Evolutionary conservation across 257 asterid species (phyloP).

Genomic region (Solanum virginianum): DNA sequence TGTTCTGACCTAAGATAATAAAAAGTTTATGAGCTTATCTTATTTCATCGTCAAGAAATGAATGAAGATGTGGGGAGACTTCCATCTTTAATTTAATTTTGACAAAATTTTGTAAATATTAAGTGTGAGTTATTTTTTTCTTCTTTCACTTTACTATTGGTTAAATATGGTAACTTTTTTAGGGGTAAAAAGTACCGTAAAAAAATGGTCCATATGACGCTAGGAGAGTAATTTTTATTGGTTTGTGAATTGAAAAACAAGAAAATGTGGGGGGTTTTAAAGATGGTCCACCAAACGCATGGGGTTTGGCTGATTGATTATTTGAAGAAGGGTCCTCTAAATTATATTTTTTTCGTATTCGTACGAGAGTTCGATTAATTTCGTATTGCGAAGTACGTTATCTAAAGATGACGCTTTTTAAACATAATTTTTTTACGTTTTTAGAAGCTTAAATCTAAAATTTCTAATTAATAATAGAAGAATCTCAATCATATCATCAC

Average conservation of each 20-base stretch:
- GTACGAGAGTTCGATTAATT: rapidly evolving
- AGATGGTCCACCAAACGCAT: slow-evolving; percentile 15
- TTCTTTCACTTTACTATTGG: neutral
- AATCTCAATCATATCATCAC: neutral
- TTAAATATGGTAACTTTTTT: neutral
- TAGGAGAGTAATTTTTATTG: neutral
- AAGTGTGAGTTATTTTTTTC: neutral
- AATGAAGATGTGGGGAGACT: neutral
- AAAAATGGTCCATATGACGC: neutral
- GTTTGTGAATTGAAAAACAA: neutral
- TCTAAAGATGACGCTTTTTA: rapidly evolving
- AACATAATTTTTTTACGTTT: neutral
- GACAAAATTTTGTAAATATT: neutral
- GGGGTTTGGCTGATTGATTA: slow-evolving; percentile 4
- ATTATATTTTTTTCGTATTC: neutral
- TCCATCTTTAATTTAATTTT: neutral
- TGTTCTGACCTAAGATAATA: neutral
- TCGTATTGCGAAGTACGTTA: rapidly evolving
- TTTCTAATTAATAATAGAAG: neutral
- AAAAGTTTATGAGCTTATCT: neutral
- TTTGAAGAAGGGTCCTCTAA: neutral
- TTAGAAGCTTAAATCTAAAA: rapidly evolving
- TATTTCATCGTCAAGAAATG: neutral
- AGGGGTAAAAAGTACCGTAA: neutral
- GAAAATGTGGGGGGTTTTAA: neutral